Percentiles rank a stretch among this genome's conserved stretches.
Conservation (phyloP, 345 rosid species). For the Garcia nutans region DNA sequence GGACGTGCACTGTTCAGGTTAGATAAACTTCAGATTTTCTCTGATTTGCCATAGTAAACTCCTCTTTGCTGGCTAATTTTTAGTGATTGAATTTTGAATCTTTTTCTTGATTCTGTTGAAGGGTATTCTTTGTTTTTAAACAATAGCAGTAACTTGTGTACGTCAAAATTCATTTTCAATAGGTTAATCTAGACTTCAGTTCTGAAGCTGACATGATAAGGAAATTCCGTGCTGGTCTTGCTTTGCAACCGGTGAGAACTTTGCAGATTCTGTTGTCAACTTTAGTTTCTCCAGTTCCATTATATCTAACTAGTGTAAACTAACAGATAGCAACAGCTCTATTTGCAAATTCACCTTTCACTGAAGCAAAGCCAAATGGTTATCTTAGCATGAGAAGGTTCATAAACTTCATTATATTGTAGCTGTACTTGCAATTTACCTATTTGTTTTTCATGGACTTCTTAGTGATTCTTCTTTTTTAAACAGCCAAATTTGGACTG, state of each 20-base stretch:
- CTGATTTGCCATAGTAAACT: constrained; percentile 12
- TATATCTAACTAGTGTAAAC: constrained; percentile 36
- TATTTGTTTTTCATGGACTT: constrained; percentile 4
- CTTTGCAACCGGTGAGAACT: constrained; percentile 88
- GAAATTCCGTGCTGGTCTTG: constrained; percentile 95
- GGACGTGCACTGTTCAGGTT: constrained; percentile 99
- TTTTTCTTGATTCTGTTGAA: constrained; percentile 1
- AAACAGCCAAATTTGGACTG: constrained; percentile 92
- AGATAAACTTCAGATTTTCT: constrained; percentile 27
- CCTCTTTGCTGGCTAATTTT: constrained; percentile 6
- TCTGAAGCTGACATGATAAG: constrained; percentile 97
- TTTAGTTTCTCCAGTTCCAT: constrained; percentile 10
- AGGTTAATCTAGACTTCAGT: constrained; percentile 96
- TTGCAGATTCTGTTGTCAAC: constrained; percentile 10
- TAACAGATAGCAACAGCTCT: constrained; percentile 96
- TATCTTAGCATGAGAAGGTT: constrained; percentile 99
- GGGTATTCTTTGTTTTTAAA: neutral
- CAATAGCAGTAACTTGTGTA: neutral
- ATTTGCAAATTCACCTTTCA: constrained; percentile 97
- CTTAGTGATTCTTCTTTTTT: constrained; percentile 28
- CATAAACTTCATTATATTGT: constrained; percentile 5
- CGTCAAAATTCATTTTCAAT: constrained; percentile 21
- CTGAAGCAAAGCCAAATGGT: constrained; percentile 97
- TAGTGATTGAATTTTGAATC: constrained; percentile 4
- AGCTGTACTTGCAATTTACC: constrained; percentile 8